phyloP scores from a whole-genome alignment of 306 rosid species.

The Cicer yamashitae region DNA sequence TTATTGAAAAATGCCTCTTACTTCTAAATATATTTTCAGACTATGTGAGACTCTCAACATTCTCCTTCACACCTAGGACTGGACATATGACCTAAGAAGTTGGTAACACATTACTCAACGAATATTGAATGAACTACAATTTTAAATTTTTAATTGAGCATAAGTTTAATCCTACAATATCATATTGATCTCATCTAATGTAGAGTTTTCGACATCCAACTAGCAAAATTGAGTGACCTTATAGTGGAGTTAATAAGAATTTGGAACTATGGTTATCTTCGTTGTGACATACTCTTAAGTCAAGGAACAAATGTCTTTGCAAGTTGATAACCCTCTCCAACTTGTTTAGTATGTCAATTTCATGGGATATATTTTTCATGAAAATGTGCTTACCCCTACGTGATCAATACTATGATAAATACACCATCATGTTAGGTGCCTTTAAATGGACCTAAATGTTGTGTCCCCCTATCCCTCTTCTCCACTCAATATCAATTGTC shows the following conservation, averaged over 20 bases:
- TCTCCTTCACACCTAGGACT: too few relatives aligned
- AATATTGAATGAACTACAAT: too few relatives aligned
- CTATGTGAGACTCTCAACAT: too few relatives aligned
- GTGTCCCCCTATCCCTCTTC: constrained; percentile 40
- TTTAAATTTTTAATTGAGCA: too few relatives aligned
- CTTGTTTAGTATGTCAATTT: constrained; percentile 39
- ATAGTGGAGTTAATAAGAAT: constrained; percentile 39
- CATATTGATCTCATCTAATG: too few relatives aligned
- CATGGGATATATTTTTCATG: constrained; percentile 40
- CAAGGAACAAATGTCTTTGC: background rate
- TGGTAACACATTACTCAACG: too few relatives aligned
- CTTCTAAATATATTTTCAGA: too few relatives aligned
- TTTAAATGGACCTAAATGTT: constrained; percentile 40
- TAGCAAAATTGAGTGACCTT: background rate
- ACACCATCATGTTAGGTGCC: constrained; percentile 59
- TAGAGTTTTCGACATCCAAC: too few relatives aligned
- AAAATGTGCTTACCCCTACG: constrained; percentile 24
- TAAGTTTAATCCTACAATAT: too few relatives aligned
- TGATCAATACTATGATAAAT: constrained; percentile 43
- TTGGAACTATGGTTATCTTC: constrained; percentile 29
- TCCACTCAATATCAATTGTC: constrained; percentile 50
- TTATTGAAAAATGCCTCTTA: too few relatives aligned
- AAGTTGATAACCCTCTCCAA: constrained; percentile 40
- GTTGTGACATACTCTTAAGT: too few relatives aligned
- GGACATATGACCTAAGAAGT: too few relatives aligned